Base-by-base conservation (phyloP, 352 stramenopile genomes). In the Phytophthora europaea region DNA sequence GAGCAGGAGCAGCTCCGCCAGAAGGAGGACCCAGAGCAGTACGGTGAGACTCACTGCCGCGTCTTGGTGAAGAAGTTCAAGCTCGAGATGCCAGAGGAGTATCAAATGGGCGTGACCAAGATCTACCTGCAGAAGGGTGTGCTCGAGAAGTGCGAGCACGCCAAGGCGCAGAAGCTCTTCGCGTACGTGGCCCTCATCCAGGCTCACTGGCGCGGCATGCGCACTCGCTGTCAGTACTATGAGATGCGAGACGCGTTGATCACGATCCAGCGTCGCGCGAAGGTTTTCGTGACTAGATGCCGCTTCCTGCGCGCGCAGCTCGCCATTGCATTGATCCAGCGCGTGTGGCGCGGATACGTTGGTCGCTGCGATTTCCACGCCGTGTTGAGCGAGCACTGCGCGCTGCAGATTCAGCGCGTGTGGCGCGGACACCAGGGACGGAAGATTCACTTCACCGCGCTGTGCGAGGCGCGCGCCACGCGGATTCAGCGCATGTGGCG, bases 101-200 rank as follows among this genome's bases (percentile, higher is more conserved):
- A 83, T 58, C 88, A 95, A 58, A 92, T 96, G 84, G 89, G 89
- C 8, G 79, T 82, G 70, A 93, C 87, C 22, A 95, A 95, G 74
- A 94, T 96, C 55, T 96, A 95, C 76, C 75, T 96, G n/a, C 88
- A 95, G 57, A 87, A 93, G 51, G 89, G 89, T 26, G 83, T 96
- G 28, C 77, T 94, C 5, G 88, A 94, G 56, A 85, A 78, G 22
- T 75, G 95, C 6, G 88, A 95, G 62, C 78, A 83, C 6, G 76
- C 76, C 9, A 89, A 88, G 43, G 87, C 87, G 3, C 74, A 90
- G 64, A 89, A 90, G 58, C 74, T 94, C 10, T 94, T 90, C 58
- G 78, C 77, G 3, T 91, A 83, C 36, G 87, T 81, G 6, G 85
- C 87, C 23, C 56, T 69, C 8, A 94, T 94, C 62, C 87, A 94